phyloP scores from a whole-genome alignment of 2,329 filamentous ascomycete species.

The Fusarium torreyae region DNA sequence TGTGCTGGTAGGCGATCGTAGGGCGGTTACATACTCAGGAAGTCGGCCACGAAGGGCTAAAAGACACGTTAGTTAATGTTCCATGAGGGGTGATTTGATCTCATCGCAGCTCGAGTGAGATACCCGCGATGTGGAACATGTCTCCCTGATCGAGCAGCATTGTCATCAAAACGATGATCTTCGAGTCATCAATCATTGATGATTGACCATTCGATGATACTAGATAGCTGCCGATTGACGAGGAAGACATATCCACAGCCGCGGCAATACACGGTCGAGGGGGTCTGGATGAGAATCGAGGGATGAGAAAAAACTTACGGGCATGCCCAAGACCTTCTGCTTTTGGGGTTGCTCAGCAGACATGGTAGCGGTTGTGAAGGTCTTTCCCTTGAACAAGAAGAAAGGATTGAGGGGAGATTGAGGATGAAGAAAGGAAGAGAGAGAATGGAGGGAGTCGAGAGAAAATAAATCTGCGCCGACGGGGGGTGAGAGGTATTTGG shows the following conservation, averaged over 20 bases:
- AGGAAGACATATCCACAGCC: constrained; percentile 42
- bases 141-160: neutral
- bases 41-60: constrained; percentile 96
- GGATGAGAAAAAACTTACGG: constrained; percentile 65
- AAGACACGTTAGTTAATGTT: constrained; percentile 45
- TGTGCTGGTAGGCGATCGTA: constrained; percentile 33
- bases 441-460: constrained; percentile 60
- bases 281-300: constrained; percentile 11
- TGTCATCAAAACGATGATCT: neutral
- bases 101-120: constrained; percentile 5
- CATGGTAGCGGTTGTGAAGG: constrained; percentile 65
- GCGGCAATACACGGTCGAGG: constrained; percentile 50
- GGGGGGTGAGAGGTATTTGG: constrained; percentile 61
- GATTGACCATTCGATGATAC: constrained; percentile 35
- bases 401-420: constrained; percentile 76
- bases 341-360: constrained; percentile 69
- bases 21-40: constrained; percentile 86
- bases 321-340: constrained; percentile 76
- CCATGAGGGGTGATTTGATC: neutral
- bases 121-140: constrained; percentile 18
- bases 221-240: constrained; percentile 17
- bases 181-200: constrained; percentile 10
- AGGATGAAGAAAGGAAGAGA: constrained; percentile 61
- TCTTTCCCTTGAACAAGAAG: constrained; percentile 61
- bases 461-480: constrained; percentile 64